Evolutionary conservation across 495 filamentous ascomycete genomes (phyloP).

Genomic region (Aspergillus homomorphus): DNA sequence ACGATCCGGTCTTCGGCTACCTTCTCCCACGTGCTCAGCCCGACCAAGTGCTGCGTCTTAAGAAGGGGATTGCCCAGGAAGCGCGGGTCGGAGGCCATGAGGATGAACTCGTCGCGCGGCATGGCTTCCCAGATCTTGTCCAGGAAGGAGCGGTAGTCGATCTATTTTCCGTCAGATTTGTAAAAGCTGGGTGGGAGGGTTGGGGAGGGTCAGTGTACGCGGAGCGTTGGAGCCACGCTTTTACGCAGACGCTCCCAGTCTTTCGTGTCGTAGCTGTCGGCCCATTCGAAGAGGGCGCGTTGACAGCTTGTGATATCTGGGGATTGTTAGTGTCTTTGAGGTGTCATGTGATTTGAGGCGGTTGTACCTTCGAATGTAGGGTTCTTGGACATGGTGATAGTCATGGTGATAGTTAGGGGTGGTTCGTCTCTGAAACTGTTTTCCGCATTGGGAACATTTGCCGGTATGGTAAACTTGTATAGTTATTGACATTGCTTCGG

Average conservation of each 20-base stretch:
- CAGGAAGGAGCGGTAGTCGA: slow-evolving; percentile 55
- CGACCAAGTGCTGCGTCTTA: slow-evolving; percentile 76
- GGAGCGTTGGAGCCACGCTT: slow-evolving; percentile 69
- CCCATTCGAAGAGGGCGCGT: slow-evolving; percentile 83
- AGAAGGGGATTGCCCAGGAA: slow-evolving; percentile 70
- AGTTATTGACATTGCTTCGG: no score
- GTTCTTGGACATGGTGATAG: no score
- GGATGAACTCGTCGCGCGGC: slow-evolving; percentile 67
- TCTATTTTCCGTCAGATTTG: slow-evolving; percentile 17
- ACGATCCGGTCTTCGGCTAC: slow-evolving; percentile 63
- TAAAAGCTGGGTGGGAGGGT: neutral
- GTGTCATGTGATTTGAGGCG: no score
- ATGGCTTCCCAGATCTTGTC: slow-evolving; percentile 62
- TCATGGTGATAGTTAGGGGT: no score
- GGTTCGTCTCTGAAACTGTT: no score
- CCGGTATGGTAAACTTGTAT: no score
- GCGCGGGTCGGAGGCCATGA: slow-evolving; percentile 61
- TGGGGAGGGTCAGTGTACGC: slow-evolving; percentile 34
- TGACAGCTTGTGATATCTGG: no score
- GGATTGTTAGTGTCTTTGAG: no score
- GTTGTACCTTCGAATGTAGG: no score
- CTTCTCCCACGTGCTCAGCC: slow-evolving; percentile 68
- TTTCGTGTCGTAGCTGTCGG: slow-evolving; percentile 78
- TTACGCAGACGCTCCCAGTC: slow-evolving; percentile 70
- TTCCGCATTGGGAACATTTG: no score